phyloP scores from a whole-genome alignment of 169 alveolate genomes.

The Neospora caninum region DNA sequence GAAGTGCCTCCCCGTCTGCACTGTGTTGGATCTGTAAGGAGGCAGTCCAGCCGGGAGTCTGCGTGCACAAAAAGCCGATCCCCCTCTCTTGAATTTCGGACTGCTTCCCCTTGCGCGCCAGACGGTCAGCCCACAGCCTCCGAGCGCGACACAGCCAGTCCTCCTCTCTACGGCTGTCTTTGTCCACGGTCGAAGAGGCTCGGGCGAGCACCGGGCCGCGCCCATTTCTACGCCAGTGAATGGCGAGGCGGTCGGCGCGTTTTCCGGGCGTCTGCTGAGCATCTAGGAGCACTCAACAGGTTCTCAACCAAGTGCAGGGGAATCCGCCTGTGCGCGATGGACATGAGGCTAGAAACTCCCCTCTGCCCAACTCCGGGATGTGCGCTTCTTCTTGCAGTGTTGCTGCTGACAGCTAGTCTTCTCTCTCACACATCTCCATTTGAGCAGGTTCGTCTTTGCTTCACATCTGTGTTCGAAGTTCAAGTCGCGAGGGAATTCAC shows the following conservation, averaged over 20 bases:
- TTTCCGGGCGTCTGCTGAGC: neutral
- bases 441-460: no score
- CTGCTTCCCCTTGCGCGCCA: neutral
- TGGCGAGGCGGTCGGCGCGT: constrained; percentile 23
- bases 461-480: no score
- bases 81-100: no score
- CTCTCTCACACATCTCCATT: no score
- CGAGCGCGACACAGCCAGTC: neutral
- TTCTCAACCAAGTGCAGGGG: neutral
- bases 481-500: no score
- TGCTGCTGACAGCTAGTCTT: neutral
- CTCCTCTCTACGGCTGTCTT: constrained; percentile 29
- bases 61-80: no score
- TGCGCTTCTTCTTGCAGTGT: neutral
- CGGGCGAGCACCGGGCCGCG: neutral
- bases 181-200: neutral
- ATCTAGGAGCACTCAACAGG: neutral
- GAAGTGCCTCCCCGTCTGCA: neutral
- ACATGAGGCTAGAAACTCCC: neutral
- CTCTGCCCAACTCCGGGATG: neutral
- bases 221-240: neutral
- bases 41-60: no score
- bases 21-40: neutral
- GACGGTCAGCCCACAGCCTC: neutral
- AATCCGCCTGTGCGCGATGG: neutral